Base-by-base conservation (phyloP, 495 filamentous ascomycete genomes). In the Trichocladium uniseriatum region DNA sequence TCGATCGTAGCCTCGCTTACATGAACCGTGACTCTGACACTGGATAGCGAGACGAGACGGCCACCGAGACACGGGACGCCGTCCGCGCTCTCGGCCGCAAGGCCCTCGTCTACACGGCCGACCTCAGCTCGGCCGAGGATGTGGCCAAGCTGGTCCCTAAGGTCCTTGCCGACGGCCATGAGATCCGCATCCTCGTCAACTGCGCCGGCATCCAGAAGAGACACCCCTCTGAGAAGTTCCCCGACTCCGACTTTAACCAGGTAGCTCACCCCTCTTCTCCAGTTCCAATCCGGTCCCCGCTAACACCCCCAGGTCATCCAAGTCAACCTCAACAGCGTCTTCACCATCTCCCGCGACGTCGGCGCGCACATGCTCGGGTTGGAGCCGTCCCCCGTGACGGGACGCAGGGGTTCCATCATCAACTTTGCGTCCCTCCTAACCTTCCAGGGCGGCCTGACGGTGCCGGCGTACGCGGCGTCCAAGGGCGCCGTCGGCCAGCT, bases 371-470 rank as follows among this genome's bases (percentile, higher is more conserved):
- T 95, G 71, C 77, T 95, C 2, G 54, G 64, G 6, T 82, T 79
- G 0, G 61, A 71, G 2, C 69, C 73, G 0, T 75, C 77, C 10
- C 61, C 73, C 13, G 63, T 65, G 6, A 71, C 70, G 0, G 80
- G 80, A 11, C 79, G 80, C 3, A 69, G 78, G 11, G 89, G 90
- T 2, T 77, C 76, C 44, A 86, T 95, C 60, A 84, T 96, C 70
- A 96, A 95, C 67, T 78, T 94, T 53, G 88, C 83, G 5, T 86
- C 80, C 1, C 75, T 95, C 10, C 77, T 95, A 0, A 83, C 83
- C 34, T 96, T 94, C 77, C 90, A 95, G 59, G 90, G 91, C 43
- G 90, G 91, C 0, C 72, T 95, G 36, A 95, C 84, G 0, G 87
- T 95, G 1, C 88, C 91, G 0, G 91, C 89, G 2, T 95, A 95